Base-by-base conservation (phyloP, 768 basidiomycete genomes). In the Tylopilus vinaceipallidus region DNA sequence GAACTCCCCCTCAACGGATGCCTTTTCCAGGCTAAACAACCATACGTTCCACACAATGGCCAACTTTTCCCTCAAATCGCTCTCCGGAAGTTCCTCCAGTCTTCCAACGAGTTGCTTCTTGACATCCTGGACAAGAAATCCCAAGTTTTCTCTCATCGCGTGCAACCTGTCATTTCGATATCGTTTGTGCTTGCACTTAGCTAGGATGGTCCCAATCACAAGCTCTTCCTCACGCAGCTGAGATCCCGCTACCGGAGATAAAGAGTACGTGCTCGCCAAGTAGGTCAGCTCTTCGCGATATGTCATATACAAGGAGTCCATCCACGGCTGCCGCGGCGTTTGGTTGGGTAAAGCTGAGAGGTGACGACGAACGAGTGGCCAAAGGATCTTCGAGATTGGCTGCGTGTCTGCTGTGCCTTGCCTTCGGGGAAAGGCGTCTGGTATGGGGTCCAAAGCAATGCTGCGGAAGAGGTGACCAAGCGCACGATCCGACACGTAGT, bases 191-290 rank as follows among this genome's bases (percentile, higher is more conserved):
- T 78, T 68, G 58, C 84, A 88, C 50, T 82, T 82, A 2, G 81
- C 85, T 38, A 89, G 67, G 49, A 92, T 92, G 0, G 84, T 82
- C 17, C 88, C 88, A 26, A 83, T 67, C 2, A 89, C 83, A 20
- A 90, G 74, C 58, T 92, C 90, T 42, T 85, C 83, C 60, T 92
- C 90, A 6, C 73, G 65, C 29, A 92, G 72, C 26, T 75, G 75
- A 8, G 73, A 73, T 9, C 77, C 81, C 1, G 82, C 75, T 9
- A 72, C 67, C 45, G 78, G 75, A 9, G 84, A 80, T 10, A 91
- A 66, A 0, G 83, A 80, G 60, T 88, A 87, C 0, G 84, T 84
- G 14, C 75, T 67, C 52, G 83, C 80, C 46, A 89, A 85, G 62
- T 89, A 91, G 14, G 73, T 67, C 51, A 92, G 71, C 64, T 92